Evolutionary conservation across 139 green algal genomes (phyloP).

Genomic region (Penium margaritaceum): DNA sequence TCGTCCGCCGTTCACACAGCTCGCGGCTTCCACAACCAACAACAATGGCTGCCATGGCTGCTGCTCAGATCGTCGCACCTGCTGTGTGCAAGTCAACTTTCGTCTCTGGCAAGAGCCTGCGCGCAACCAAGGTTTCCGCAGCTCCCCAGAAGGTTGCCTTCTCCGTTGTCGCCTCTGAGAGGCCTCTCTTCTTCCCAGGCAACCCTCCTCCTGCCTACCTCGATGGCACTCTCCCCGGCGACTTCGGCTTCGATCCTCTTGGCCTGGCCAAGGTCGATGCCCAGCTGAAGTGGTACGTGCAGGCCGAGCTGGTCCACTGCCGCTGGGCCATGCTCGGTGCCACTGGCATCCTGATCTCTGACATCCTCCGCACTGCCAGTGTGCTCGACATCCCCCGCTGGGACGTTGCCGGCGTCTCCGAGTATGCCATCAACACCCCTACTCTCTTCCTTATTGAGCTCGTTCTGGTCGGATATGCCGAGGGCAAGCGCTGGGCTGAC

Average conservation of each 20-base stretch:
- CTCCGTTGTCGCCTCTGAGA: constrained; percentile 28
- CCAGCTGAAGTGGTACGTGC: constrained; percentile 49
- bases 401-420: constrained; percentile 32
- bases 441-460: constrained; percentile 48
- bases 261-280: constrained; percentile 47
- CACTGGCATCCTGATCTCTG: constrained; percentile 45
- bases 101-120: constrained; percentile 16
- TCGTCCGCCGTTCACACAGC: too few species aligned
- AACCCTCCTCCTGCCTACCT: constrained; percentile 34
- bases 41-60: constrained; percentile 19
- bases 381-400: constrained; percentile 40
- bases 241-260: constrained; percentile 57
- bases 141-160: constrained; percentile 10
- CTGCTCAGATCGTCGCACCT: not conserved
- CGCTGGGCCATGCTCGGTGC: constrained; percentile 57
- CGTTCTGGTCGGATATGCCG: constrained; percentile 53
- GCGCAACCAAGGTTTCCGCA: constrained; percentile 12
- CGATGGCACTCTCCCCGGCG: constrained; percentile 48
- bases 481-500: constrained; percentile 54
- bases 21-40: too few species aligned
- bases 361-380: constrained; percentile 35
- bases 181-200: constrained; percentile 51
- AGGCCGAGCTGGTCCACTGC: constrained; percentile 54
- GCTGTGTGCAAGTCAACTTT: constrained; percentile 17
- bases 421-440: constrained; percentile 42